Evolutionary conservation across 2,329 filamentous ascomycete species (phyloP).

Genomic region (Bipolaris oryzae): DNA sequence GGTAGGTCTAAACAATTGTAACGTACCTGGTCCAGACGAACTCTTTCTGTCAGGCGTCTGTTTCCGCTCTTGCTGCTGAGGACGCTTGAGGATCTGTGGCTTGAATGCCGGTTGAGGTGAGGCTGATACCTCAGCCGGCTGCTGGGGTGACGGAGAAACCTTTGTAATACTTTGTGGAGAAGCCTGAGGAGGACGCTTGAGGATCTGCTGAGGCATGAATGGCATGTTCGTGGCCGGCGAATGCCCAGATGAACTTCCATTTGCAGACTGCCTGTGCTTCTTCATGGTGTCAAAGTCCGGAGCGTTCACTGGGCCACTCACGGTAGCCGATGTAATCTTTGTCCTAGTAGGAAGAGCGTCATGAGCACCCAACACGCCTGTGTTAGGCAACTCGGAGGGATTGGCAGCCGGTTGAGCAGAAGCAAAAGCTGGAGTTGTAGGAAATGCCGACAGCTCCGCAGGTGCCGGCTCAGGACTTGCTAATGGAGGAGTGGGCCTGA

Average conservation of each 20-base stretch:
- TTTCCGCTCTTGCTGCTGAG: slow-evolving; percentile 35
- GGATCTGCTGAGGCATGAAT: slow-evolving; percentile 40
- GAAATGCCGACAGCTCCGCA: slow-evolving; percentile 55
- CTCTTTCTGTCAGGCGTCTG: neutral
- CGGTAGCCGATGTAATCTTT: slow-evolving; percentile 48
- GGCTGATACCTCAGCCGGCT: slow-evolving; percentile 11
- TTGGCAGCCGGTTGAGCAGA: slow-evolving; percentile 29
- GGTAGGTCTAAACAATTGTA: too few species aligned
- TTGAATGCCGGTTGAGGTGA: slow-evolving; percentile 36
- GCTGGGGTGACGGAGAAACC: slow-evolving; percentile 3
- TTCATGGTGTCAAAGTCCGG: slow-evolving; percentile 50
- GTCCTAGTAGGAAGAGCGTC: slow-evolving; percentile 24
- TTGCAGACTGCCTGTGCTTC: slow-evolving; percentile 33
- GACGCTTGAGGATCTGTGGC: slow-evolving; percentile 46
- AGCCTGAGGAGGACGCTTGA: slow-evolving; percentile 25
- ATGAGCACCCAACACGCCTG: slow-evolving; percentile 28
- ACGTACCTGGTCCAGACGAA: slow-evolving; percentile 4
- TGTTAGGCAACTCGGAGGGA: slow-evolving; percentile 25
- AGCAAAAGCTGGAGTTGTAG: slow-evolving; percentile 45
- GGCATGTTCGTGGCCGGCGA: slow-evolving; percentile 35
- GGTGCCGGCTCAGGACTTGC: slow-evolving; percentile 46
- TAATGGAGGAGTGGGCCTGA: slow-evolving; percentile 44
- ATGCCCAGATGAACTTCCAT: slow-evolving; percentile 35
- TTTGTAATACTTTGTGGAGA: slow-evolving; percentile 16
- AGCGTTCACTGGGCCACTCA: slow-evolving; percentile 51